Base-by-base conservation (phyloP, 768 basidiomycete genomes). In the Tephrocybe sp. region DNA sequence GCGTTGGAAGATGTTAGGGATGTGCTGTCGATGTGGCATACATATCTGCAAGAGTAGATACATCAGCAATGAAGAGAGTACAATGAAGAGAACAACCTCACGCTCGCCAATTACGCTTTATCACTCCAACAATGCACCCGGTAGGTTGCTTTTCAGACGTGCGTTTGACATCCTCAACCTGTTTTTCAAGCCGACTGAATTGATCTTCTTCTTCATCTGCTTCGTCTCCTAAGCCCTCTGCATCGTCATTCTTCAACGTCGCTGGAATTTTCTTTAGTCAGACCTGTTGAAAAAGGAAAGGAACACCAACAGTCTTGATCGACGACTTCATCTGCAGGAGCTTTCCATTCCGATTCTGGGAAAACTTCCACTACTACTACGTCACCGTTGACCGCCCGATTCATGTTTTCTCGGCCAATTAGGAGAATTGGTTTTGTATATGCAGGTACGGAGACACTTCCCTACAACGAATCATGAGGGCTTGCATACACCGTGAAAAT, bases 21-120 rank as follows among this genome's bases (percentile, higher is more conserved):
- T 0, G 88, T 83, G 54, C 85, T 82, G 67, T 98, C 97, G 42
- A 99, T 85, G 66, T 98, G 95, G 68, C 94, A 98, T 32, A 98
- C 96, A 63, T 92, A 92, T 36, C 90, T 92, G 61, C 32, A 39
- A 18, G 32, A 30, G 3, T 34, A 15, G 28, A 49, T 44, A 12
- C 53, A 23, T 25, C 28, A n/a, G 41, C 15, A 43, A 39, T 24
- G 47, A 44, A 21, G 41, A 50, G 32, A 45, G 52, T n/a, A 12
- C n/a, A 17, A 32, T 30, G 17, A 60, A 33, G 44, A n/a, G 18
- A 53, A 25, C 33, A 45, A 26, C 11, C 90, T 57, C 70, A 93
- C 83, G 95, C 86, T 62, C 95, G 74, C 96, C 96, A 99, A 62
- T 95, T 95, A 8, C 97, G 82, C 69, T 97, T 97, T 59, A 95